Evolutionary conservation across 305 asterid genomes (phyloP).

Genomic region (Fraxinus xanthoxyloides): DNA sequence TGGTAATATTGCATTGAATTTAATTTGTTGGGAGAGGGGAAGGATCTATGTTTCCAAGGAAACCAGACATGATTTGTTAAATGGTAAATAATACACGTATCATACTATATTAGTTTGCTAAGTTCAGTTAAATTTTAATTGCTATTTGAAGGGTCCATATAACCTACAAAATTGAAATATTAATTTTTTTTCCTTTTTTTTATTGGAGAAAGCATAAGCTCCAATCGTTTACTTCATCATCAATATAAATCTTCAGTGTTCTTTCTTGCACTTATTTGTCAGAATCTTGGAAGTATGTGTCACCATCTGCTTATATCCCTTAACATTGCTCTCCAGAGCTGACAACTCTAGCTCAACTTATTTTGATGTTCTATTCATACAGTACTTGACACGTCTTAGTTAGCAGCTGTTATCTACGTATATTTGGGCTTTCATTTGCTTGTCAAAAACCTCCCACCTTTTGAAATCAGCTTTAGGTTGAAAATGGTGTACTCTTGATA

Average conservation of each 20-base stretch:
- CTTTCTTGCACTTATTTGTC: background rate
- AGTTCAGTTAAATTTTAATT: background rate
- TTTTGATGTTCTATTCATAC: background rate
- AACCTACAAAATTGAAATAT: background rate
- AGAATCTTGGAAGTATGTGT: background rate
- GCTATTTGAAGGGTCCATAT: background rate
- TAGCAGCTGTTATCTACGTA: background rate
- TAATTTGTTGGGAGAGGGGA: background rate
- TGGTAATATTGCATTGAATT: background rate
- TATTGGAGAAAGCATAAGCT: background rate
- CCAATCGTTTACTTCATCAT: background rate
- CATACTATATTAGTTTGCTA: background rate
- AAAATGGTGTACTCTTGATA: background rate
- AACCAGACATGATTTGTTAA: background rate
- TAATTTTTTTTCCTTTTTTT: background rate
- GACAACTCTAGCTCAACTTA: background rate
- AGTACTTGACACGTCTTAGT: background rate
- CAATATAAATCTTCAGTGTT: background rate
- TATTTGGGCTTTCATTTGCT: background rate
- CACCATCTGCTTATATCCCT: background rate
- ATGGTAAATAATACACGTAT: background rate
- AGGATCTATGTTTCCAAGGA: background rate
- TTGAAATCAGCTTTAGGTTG: background rate
- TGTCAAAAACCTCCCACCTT: background rate
- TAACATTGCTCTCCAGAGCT: background rate